Evolutionary conservation across 768 basidiomycete genomes (phyloP), one percentile per base, ranked within the genome.

Genomic region (Lactifluus pinguis): DNA sequence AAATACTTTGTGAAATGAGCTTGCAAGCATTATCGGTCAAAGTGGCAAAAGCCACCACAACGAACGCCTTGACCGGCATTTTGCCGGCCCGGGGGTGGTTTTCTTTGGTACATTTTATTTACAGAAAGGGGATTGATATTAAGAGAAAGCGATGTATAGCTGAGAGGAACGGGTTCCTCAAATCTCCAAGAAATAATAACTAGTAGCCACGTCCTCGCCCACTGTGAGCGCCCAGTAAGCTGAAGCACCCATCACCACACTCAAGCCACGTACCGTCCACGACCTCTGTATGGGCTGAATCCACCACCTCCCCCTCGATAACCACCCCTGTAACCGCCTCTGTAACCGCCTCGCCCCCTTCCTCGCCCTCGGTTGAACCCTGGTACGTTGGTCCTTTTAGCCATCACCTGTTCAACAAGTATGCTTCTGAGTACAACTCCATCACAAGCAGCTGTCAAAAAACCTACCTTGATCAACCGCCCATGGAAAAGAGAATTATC

Each of bases 401-500:
- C 79, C 42, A 90, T 93, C 49, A 99, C 95, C 95, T 98, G 47
- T 25, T 3, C 21, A 48, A 2, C 30, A 30, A 51, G 39, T 14
- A 48, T 29, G 36, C 11, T 57, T 25, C 11, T 47, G 0, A 39
- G 36, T 7, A 39, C 9, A 19, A 13, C 14, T 32, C 8, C 36
- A 19, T 19, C 21, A 29, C 11, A 19, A 49, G 1, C 14, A 13
- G 17, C n/a, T 14, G 9, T 61, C n/a, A 29, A n/a, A 25, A 25
- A 8, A 68, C 80, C 59, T 64, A 92, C 95, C 78, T 95, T 95
- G 72, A 99, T 87, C 70, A 95, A 74, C 67, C 97, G 83, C 29
- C 93, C 94, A 57, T 89, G 83, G 80, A 99, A 97, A 68, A 95
- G 74, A n/a, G 91, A 94, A 67, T 98, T 95, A 74, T 98, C 93